These are phyloP conservation scores for Rhipidocladum racemiflorum DNA, from an alignment of 176 grass and related monocot species.

Conservation along the genomic window DNA sequence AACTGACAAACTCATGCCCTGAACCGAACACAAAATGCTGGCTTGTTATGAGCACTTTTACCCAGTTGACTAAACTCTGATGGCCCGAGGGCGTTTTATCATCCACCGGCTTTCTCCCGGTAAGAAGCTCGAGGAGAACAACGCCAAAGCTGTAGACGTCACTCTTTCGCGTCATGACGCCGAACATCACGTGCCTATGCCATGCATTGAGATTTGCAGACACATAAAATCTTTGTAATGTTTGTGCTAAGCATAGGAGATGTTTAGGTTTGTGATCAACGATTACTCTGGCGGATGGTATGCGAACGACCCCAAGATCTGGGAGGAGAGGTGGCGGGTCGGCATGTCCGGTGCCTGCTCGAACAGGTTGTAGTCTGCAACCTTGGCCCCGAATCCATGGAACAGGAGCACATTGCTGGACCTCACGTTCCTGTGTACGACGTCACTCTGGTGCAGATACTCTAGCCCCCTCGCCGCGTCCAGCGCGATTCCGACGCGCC, in stretches of 20 bases:
- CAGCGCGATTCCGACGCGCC: not conserved
- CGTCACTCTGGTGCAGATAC: constrained; percentile 10
- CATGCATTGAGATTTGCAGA: not conserved
- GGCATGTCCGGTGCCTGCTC: not conserved
- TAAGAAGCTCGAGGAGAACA: not conserved
- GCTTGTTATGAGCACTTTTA: not conserved
- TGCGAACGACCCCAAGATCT: not conserved
- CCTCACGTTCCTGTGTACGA: constrained; percentile 8
- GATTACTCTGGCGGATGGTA: not conserved
- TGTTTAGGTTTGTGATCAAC: not conserved
- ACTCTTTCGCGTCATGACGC: too few relatives aligned
- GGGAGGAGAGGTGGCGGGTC: not conserved
- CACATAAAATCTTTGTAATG: not conserved
- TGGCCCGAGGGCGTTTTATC: not conserved
- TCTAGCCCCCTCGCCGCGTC: constrained; percentile 22
- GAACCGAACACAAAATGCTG: not conserved
- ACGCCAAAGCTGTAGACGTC: not conserved
- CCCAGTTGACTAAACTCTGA: not conserved
- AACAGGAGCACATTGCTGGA: constrained; percentile 17
- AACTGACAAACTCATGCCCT: not conserved
- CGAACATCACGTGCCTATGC: not conserved
- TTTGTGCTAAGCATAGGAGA: not conserved
- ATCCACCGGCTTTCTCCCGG: not conserved
- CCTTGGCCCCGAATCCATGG: constrained; percentile 21
- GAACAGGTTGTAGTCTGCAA: constrained; percentile 13